These are phyloP conservation scores for Acacia pycnantha DNA, from an alignment of 331 rosid genomes.

Conservation along the genomic window DNA sequence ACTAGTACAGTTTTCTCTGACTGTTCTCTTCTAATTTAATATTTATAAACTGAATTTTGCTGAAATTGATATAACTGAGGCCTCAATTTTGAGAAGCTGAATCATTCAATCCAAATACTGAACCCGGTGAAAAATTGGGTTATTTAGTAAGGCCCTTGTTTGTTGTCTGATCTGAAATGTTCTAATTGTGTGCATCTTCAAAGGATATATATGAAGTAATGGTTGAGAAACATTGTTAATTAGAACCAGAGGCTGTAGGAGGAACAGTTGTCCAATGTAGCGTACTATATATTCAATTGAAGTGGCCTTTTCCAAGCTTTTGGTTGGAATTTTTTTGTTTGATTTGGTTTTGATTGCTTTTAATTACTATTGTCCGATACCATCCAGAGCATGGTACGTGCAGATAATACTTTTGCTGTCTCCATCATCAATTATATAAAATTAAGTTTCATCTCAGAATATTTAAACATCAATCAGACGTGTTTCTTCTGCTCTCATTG, in stretches of 20 bases:
- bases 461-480: neutral
- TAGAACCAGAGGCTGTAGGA: too few species aligned
- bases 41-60: neutral
- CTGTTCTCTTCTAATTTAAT: neutral
- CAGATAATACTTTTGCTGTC: neutral
- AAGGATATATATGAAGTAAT: too few species aligned
- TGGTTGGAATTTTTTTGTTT: neutral
- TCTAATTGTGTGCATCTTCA: neutral
- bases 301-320: too few species aligned
- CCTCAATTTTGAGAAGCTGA: neutral
- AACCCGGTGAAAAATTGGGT: neutral
- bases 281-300: too few species aligned
- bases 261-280: too few species aligned
- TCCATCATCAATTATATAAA: neutral
- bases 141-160: neutral
- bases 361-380: neutral
- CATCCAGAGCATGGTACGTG: neutral
- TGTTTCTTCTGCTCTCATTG: neutral
- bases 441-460: neutral
- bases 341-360: neutral
- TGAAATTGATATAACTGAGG: neutral
- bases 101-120: neutral
- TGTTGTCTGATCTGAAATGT: neutral
- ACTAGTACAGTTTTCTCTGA: conserved; percentile 55
- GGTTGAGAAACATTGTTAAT: too few species aligned